Base-by-base conservation (phyloP, 192 early-diverging fungal genomes). In the Diversispora eburnea region DNA sequence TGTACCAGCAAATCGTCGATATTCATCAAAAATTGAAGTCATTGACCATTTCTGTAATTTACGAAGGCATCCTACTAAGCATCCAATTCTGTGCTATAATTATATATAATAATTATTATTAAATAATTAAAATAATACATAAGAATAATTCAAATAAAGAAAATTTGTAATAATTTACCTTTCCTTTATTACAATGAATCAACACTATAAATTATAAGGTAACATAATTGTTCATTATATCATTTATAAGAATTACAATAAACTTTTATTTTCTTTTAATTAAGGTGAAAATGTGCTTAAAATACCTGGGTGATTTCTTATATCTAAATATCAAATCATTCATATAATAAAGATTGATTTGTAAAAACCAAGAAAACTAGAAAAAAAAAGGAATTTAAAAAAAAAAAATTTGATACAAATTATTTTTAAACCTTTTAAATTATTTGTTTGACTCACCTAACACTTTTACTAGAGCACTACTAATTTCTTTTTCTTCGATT, bases 21-120 rank as follows among this genome's bases (percentile, higher is more conserved):
- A 99, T 82, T 99, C 97, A 83, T 96, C 95, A 86, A 98, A 99
- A 15, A 96, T 97, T 5, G 92, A 91, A 0, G 97, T 94, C 88
- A 96, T 89, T 19, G 94, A 94, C 97, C 97, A 99, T 58, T 88
- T 88, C 70, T 98, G 95, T 58, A 96, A 84, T 78, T 96, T 98
- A 25, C 97, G 81, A 15, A 99, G 83, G 72, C 94, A 96, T 4
- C 96, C 96, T 19, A 99, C 89, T 25, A 99, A 64, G 76, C 96
- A 99, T 6, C 95, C 97, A 20, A 96, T 90, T 12, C 97, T 88
- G 74, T 96, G 91, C 90, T 93, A 76, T 49, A 48, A 19, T 8
- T 42, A n/a, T 19, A 64, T 2, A 47, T 7, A 64, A 19, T 33
- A 45, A 47, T 33, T 33, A 13, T 60, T 60, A 13, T 20, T 13